Evolutionary conservation across 495 filamentous ascomycete species (phyloP), one percentile per base, ranked within the genome.

Genomic region (Penicillium canariense): DNA sequence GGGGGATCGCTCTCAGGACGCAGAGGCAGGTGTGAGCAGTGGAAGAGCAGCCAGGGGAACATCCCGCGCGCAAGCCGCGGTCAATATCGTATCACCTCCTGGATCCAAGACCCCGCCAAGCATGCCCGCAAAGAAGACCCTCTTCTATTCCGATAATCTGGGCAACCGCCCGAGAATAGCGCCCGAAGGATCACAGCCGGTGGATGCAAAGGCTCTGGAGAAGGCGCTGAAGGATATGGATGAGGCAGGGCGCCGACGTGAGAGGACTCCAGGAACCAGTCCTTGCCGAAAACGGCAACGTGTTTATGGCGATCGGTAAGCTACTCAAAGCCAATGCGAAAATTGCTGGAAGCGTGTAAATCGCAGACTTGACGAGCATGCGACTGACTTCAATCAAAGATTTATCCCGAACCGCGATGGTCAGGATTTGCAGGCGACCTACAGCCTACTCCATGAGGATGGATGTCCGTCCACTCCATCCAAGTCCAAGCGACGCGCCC

Each of bases 341-440:
- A 56, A 17, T 35, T 42, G 26, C 18, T 22, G 25, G 18, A 42
- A 18, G 11, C 45, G 30, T 15, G 31, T 28, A 12, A 35, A 35
- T 23, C 7, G 5, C 20, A 34, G 23, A 12, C 20, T 42, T 38
- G 7, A 31, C 18, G 31, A 23, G 34, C 17, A 45, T 48, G 32
- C 39, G n/a, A 32, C 53, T 60, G 35, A 51, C 31, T 18, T 18
- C 22, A 20, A 28, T 30, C 30, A 6, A 48, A 96, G 92, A 62
- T 98, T 98, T 64, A 97, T 98, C 58, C 95, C 95, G 27, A 91
- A 94, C 65, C 86, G 94, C 12, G 87, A 91, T 48, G 94, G 95
- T 7, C 90, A 95, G 67, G 95, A 98, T 68, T 75, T 97, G 20
- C 88, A 91, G 62, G 90, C 94, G 28, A 91, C 90, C 60, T 97